Conservation (phyloP, 2,329 filamentous ascomycete genomes). For the Aureobasidium musti region DNA sequence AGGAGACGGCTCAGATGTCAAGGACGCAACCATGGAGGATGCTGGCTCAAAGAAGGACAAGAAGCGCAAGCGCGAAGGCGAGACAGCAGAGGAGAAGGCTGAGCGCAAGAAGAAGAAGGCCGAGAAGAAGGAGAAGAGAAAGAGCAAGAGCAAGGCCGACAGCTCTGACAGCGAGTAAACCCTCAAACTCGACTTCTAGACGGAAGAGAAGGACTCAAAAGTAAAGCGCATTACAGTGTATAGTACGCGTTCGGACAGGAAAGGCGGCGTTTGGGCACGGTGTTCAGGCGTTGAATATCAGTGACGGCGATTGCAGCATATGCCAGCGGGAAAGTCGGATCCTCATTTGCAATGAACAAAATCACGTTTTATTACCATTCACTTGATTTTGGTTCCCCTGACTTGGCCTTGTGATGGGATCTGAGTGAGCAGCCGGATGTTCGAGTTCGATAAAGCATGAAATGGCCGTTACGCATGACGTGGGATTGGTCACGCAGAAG, state of each 20-base stretch:
- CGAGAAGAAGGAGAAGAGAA: constrained; percentile 75
- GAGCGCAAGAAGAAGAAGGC: constrained; percentile 69
- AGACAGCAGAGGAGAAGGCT: constrained; percentile 51
- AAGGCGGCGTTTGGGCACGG: constrained; percentile 30
- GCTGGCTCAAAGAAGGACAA: constrained; percentile 48
- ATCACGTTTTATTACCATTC: constrained; percentile 27
- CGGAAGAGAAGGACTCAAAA: constrained; percentile 5
- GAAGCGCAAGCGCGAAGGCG: constrained; percentile 52
- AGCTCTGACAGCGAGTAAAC: constrained; percentile 47
- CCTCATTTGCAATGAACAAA: constrained; percentile 27
- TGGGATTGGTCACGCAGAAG: constrained; percentile 12
- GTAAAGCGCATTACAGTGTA: constrained; percentile 29
- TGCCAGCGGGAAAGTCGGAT: constrained; percentile 29
- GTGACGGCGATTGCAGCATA: constrained; percentile 29
- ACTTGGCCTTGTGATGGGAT: background rate
- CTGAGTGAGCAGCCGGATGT: background rate
- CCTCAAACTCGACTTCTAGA: background rate
- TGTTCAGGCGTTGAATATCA: constrained; percentile 29
- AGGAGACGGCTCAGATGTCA: constrained; percentile 33
- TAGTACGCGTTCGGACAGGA: constrained; percentile 26
- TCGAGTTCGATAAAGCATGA: constrained; percentile 6
- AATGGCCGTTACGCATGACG: constrained; percentile 25
- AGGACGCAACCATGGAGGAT: constrained; percentile 33
- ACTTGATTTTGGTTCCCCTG: background rate
- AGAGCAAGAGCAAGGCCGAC: constrained; percentile 51